A percentile compares a stretch with the other conserved stretches of the same genome.
Evolutionary conservation across 1,284 basidiomycete species (phyloP).

Genomic region (Cryptococcus neoformans): DNA sequence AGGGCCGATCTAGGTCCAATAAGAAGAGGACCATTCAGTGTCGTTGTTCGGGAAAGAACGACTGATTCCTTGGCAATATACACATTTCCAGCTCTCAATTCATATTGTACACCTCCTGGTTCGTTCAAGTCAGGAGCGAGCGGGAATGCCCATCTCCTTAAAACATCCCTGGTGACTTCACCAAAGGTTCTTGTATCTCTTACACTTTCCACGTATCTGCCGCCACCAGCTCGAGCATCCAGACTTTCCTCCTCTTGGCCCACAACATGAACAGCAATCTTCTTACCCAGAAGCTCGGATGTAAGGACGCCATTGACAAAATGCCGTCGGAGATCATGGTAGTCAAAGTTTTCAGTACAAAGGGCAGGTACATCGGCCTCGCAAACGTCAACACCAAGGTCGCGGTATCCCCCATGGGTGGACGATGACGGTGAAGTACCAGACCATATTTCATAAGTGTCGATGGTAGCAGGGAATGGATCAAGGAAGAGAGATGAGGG

Average conservation of each 20-base stretch:
- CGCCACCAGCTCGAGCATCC: constrained; percentile 37
- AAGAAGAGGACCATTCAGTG: constrained; percentile 35
- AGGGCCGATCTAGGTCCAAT: constrained; percentile 37
- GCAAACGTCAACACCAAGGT: constrained; percentile 54
- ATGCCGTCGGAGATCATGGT: constrained; percentile 83
- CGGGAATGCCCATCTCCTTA: constrained; percentile 91
- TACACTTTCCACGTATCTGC: constrained; percentile 83
- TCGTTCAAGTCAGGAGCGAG: constrained; percentile 91
- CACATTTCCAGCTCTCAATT: constrained; percentile 77
- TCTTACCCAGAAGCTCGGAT: constrained; percentile 92
- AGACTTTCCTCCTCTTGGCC: constrained; percentile 20
- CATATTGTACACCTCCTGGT: constrained; percentile 74
- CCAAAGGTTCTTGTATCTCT: constrained; percentile 88
- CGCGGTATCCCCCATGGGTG: constrained; percentile 35
- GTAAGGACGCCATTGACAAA: constrained; percentile 97
- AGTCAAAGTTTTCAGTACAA: constrained; percentile 99
- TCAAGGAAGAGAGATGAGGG: constrained; percentile 51
- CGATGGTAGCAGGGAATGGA: constrained; percentile 51
- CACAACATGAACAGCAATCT: constrained; percentile 57
- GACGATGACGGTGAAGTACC: constrained; percentile 42
- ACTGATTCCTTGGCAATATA: constrained; percentile 79
- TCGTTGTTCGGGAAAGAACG: constrained; percentile 61
- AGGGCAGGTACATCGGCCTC: constrained; percentile 70
- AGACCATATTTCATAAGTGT: constrained; percentile 85
- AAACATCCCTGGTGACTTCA: constrained; percentile 84